Base-by-base conservation (phyloP, 768 basidiomycete genomes). In the Tremella mesenterica region DNA sequence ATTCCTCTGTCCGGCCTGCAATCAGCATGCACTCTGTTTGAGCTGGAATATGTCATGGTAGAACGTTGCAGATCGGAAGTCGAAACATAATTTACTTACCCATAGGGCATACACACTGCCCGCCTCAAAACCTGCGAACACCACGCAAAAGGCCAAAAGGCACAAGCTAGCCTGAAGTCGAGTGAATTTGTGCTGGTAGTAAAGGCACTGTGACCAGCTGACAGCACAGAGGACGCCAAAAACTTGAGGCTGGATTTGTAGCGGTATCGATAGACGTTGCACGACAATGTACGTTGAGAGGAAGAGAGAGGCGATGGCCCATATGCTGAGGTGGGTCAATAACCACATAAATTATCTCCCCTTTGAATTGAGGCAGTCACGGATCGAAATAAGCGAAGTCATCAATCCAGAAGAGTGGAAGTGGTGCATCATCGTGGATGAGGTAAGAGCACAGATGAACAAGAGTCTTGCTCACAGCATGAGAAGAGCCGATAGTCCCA, bases 191-290 rank as follows among this genome's bases (percentile, higher is more conserved):
- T 69, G 65, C 14, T 75, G 79, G 63, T 88, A 88, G 67, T 85
- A 81, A 48, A 83, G 75, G 58, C 85, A 86, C 80, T 90, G 73
- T 0, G 78, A 77, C 81, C 83, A 85, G 2, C 82, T 83, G 10
- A 84, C 58, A 2, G 84, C 74, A 0, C 77, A 73, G 12, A 89
- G 74, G 23, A 79, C 73, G 0, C 79, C 80, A 64, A 88, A 85
- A 1, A 63, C 50, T 52, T 75, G 75, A 4, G 74, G 73, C 52
- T 74, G 72, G 45, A 69, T 61, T 39, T 85, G 83, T 36, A 88
- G 77, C 0, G 86, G 85, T 30, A 87, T 79, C 65, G 83, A 86
- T 33, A 88, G 69, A 49, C 80, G 71, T 58, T 85, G 82, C 0
- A 81, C 72, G 48, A 88, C 76, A 18, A 74, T 73, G 67, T 88